Percentiles rank a stretch among this genome's conserved stretches.
Conservation (phyloP, 2,329 filamentous ascomycete species). For the Fusarium sp. region DNA sequence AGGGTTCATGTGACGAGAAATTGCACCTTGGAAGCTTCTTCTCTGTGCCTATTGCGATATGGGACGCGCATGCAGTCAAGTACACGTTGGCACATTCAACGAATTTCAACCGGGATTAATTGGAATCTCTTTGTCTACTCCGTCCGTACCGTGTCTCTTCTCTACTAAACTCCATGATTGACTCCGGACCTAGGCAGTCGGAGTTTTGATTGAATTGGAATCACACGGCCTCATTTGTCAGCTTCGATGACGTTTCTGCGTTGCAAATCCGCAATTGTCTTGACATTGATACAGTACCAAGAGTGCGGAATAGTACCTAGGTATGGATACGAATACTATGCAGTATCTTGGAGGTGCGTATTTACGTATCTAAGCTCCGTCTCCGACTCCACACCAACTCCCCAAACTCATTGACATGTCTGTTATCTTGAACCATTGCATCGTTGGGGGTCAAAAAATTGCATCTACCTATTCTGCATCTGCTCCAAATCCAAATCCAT, state of each 20-base stretch:
- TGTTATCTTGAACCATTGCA: neutral
- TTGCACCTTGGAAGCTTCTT: neutral
- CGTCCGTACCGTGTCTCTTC: neutral
- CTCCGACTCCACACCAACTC: neutral
- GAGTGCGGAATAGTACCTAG: neutral
- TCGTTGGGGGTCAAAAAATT: constrained; percentile 8
- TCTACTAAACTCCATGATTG: neutral
- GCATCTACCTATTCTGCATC: neutral
- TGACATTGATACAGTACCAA: neutral
- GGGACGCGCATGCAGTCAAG: constrained; percentile 9
- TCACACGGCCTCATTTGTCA: constrained; percentile 8
- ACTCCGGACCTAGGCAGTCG: neutral
- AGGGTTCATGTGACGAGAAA: constrained; percentile 12
- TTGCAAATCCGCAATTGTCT: neutral
- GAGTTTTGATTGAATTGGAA: neutral
- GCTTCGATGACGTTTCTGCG: constrained; percentile 16
- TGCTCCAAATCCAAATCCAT: neutral
- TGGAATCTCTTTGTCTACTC: constrained; percentile 1
- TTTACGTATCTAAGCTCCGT: constrained; percentile 21
- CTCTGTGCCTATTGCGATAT: neutral
- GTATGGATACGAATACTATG: neutral
- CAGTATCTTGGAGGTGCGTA: constrained; percentile 5
- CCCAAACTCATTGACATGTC: neutral
- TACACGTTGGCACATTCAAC: neutral
- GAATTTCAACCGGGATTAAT: constrained; percentile 1